Percentiles rank a stretch among this genome's conserved stretches.
These are phyloP conservation scores for Boletus edulis DNA, from an alignment of 768 basidiomycete species.

Conservation along the genomic window DNA sequence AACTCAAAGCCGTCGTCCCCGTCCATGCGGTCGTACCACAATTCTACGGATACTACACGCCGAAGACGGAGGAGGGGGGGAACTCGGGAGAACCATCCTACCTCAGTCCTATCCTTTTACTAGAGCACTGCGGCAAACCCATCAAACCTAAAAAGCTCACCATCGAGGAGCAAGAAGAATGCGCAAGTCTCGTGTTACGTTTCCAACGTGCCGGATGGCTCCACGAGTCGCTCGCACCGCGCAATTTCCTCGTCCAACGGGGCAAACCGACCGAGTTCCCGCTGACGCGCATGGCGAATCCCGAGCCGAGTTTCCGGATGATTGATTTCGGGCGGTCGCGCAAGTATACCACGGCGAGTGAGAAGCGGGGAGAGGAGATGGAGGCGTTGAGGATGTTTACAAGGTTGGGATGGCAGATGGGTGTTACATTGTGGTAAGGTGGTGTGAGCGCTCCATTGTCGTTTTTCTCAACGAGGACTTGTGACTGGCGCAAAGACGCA, in stretches of 20 bases:
- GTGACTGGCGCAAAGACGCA: no score
- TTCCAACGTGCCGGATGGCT: conserved; percentile 38
- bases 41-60: conserved; percentile 8
- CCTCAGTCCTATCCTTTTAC: conserved; percentile 42
- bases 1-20: conserved; percentile 42
- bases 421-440: neutral
- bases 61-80: neutral
- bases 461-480: no score
- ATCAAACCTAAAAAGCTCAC: conserved; percentile 29
- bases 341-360: neutral
- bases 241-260: conserved; percentile 45
- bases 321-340: conserved; percentile 50
- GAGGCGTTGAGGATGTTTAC: conserved; percentile 5
- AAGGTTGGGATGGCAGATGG: neutral
- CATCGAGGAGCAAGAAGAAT: conserved; percentile 41
- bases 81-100: neutral
- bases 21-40: no score
- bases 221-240: conserved; percentile 41
- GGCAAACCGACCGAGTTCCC: conserved; percentile 39
- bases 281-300: neutral
- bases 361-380: conserved; percentile 8
- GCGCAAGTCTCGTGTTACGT: conserved; percentile 37
- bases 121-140: conserved; percentile 46
- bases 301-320: conserved; percentile 40
- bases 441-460: no score